Percentiles rank a stretch among this genome's conserved stretches.
phyloP scores from a whole-genome alignment of 164 flowering plant genomes.

The Nymphaea colorata region DNA sequence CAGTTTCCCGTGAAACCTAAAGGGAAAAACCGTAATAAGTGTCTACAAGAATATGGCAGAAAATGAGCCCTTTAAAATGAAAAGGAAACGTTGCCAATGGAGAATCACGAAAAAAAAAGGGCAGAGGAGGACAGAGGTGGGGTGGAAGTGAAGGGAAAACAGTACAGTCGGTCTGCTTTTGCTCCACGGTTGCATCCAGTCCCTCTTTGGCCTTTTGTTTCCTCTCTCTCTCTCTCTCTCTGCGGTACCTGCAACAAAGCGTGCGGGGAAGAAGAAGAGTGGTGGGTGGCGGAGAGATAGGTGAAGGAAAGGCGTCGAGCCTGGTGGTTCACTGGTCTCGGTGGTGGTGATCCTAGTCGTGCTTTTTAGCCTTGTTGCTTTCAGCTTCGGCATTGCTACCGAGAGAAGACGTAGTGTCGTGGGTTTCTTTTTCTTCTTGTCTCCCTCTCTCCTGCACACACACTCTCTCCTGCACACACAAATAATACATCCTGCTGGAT shows the following conservation, averaged over 20 bases:
- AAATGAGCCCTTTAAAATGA: too few relatives aligned
- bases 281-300: slow-evolving; percentile 11
- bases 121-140: too few relatives aligned
- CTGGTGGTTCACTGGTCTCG: too few relatives aligned
- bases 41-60: too few relatives aligned
- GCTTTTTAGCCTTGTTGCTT: slow-evolving; percentile 66
- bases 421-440: slow-evolving; percentile 11
- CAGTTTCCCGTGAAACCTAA: too few relatives aligned
- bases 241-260: not conserved
- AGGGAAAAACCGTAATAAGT: too few relatives aligned
- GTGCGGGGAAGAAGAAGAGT: slow-evolving; percentile 1
- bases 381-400: slow-evolving; percentile 90
- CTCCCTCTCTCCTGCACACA: too few relatives aligned
- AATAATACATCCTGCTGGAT: too few relatives aligned
- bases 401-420: slow-evolving; percentile 74
- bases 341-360: slow-evolving; percentile 60
- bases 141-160: too few relatives aligned
- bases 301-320: slow-evolving; percentile 57
- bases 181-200: not conserved
- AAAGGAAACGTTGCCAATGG: not conserved
- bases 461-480: too few relatives aligned
- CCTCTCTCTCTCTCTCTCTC: not conserved
- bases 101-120: too few relatives aligned
- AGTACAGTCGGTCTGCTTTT: too few relatives aligned
- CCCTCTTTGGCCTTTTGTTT: not conserved